A percentile compares a stretch with the other conserved stretches of the same genome.
Evolutionary conservation across 2,329 filamentous ascomycete genomes (phyloP).

Genomic region (Pseudogymnoascus sp.): DNA sequence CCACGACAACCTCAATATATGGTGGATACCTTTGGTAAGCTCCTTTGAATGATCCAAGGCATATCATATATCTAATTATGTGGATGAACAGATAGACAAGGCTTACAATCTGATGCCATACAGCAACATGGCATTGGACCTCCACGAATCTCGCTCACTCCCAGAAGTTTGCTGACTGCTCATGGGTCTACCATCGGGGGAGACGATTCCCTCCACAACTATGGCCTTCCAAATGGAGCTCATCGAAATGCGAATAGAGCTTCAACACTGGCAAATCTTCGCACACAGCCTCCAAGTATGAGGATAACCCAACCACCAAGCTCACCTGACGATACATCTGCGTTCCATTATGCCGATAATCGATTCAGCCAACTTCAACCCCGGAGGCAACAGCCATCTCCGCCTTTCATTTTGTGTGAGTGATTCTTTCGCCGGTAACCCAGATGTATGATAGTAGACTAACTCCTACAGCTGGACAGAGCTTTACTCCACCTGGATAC

Average conservation of each 20-base stretch:
- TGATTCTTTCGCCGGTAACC: background rate
- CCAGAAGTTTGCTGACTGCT: background rate
- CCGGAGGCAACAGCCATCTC: conserved; percentile 22
- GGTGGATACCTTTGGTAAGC: background rate
- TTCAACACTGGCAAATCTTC: conserved; percentile 5
- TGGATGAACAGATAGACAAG: background rate
- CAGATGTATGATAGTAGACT: background rate
- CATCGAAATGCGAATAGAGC: background rate
- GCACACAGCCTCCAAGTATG: conserved; percentile 1
- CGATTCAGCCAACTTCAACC: conserved; percentile 19
- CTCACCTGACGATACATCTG: conserved; percentile 9
- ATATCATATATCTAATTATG: background rate
- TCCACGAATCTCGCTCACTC: background rate
- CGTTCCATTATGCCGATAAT: conserved; percentile 13
- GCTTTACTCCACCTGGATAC: background rate
- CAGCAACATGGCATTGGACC: background rate
- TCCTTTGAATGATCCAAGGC: background rate
- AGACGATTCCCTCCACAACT: background rate
- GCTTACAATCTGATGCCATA: background rate
- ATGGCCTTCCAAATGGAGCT: background rate
- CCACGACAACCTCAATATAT: background rate
- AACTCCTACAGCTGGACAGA: background rate
- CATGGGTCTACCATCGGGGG: background rate
- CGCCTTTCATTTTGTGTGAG: conserved; percentile 24
- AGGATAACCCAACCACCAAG: background rate